Conservation (phyloP, 306 rosid species). For the Malus orientalis region DNA sequence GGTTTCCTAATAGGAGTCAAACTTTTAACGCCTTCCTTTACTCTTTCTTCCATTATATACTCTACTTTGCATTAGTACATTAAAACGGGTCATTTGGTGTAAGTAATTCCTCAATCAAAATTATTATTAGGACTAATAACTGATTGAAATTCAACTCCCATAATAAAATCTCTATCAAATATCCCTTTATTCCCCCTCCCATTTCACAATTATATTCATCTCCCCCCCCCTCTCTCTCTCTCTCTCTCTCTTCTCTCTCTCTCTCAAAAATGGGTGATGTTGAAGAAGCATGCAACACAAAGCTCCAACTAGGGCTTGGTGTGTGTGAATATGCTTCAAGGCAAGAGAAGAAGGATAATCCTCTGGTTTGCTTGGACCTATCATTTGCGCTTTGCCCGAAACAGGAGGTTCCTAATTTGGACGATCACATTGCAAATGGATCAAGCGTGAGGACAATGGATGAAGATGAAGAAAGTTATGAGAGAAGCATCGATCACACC, state of each 20-base stretch:
- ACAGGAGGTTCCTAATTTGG: constrained; percentile 13
- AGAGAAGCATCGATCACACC: background rate
- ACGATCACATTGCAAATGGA: background rate
- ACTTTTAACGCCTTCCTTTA: constrained; percentile 41
- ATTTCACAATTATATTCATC: background rate
- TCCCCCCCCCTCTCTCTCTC: background rate
- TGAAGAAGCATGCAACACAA: constrained; percentile 21
- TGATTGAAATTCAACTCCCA: constrained; percentile 6
- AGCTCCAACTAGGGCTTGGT: constrained; percentile 55
- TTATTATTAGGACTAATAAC: constrained; percentile 7
- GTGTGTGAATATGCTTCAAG: constrained; percentile 27
- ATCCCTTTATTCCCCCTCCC: background rate
- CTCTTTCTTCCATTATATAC: background rate
- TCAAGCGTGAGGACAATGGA: constrained; percentile 11
- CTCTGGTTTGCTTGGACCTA: constrained; percentile 22
- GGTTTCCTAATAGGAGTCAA: constrained; percentile 44
- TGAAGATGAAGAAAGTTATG: background rate
- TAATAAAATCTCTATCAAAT: constrained; percentile 1
- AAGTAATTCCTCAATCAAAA: constrained; percentile 2
- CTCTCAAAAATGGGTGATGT: constrained; percentile 39
- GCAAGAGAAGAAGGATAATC: constrained; percentile 10
- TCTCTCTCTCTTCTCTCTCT: background rate
- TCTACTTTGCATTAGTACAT: background rate
- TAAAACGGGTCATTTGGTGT: background rate
- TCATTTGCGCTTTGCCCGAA: constrained; percentile 34